Conservation (phyloP, 257 asterid species). For the Solanum chmielewskii region DNA sequence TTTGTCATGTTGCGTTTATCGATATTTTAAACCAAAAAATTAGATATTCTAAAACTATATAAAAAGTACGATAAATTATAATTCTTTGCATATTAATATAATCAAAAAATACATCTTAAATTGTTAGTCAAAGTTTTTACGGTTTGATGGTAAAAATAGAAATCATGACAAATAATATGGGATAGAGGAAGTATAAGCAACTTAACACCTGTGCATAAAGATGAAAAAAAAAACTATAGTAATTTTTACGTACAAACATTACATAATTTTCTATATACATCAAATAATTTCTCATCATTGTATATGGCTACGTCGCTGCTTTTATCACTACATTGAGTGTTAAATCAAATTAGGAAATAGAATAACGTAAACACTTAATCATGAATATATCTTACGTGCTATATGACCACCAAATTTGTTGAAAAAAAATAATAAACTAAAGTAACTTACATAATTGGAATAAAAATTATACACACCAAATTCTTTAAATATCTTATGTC, state of each 20-base stretch:
- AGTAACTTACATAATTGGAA: background rate
- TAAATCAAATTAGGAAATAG: background rate
- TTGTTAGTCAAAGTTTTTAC: too few relatives aligned
- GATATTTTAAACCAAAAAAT: too few relatives aligned
- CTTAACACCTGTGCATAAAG: background rate
- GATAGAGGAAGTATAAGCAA: background rate
- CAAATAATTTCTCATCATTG: background rate
- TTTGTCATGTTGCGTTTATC: too few relatives aligned
- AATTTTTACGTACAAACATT: background rate
- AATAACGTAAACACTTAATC: background rate
- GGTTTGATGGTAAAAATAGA: too few relatives aligned
- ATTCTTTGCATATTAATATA: too few relatives aligned
- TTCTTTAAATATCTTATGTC: background rate
- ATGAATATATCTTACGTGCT: background rate
- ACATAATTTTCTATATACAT: background rate
- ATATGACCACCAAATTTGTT: background rate
- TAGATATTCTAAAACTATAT: too few relatives aligned
- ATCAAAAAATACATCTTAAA: too few relatives aligned
- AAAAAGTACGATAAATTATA: too few relatives aligned
- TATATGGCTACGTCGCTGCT: too few relatives aligned
- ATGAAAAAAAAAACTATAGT: too few relatives aligned
- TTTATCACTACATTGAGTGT: background rate
- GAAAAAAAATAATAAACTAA: background rate
- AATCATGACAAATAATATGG: too few relatives aligned
- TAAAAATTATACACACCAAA: background rate